phyloP scores from a whole-genome alignment of 2,329 filamentous ascomycete species.

The Stachybotrys echinatus region DNA sequence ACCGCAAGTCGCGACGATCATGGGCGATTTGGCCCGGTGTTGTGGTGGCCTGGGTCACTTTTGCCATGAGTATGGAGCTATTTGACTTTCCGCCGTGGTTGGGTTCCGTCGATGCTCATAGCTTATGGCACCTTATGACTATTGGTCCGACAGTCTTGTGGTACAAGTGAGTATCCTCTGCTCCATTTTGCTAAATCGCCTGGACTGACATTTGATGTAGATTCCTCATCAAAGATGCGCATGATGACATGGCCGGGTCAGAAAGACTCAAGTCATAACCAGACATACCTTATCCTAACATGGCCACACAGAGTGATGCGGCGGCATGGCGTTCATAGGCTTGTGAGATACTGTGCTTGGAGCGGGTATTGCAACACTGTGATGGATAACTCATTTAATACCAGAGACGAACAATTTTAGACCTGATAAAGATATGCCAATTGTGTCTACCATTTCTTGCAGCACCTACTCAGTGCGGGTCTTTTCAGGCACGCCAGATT shows the following conservation, averaged over 20 bases:
- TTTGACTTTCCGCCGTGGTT: conserved; percentile 86
- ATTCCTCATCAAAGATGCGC: conserved; percentile 80
- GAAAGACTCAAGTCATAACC: conserved; percentile 64
- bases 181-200: background rate
- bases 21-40: conserved; percentile 91
- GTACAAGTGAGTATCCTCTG: conserved; percentile 74
- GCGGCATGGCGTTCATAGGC: background rate
- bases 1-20: conserved; percentile 60
- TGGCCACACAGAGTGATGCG: too few relatives aligned
- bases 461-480: too few relatives aligned
- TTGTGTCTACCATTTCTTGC: too few relatives aligned
- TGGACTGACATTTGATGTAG: conserved; percentile 38
- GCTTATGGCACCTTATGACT: conserved; percentile 91
- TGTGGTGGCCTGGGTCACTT: conserved; percentile 84
- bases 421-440: too few relatives aligned
- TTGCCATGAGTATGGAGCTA: conserved; percentile 93
- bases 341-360: background rate
- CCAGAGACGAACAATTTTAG: too few relatives aligned
- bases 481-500: too few relatives aligned
- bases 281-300: too few relatives aligned
- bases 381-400: too few relatives aligned
- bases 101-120: conserved; percentile 86
- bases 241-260: conserved; percentile 68
- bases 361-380: too few relatives aligned
- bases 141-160: conserved; percentile 83